Evolutionary conservation across 2,329 filamentous ascomycete genomes (phyloP).

Genomic region (Talaromyces sp.): DNA sequence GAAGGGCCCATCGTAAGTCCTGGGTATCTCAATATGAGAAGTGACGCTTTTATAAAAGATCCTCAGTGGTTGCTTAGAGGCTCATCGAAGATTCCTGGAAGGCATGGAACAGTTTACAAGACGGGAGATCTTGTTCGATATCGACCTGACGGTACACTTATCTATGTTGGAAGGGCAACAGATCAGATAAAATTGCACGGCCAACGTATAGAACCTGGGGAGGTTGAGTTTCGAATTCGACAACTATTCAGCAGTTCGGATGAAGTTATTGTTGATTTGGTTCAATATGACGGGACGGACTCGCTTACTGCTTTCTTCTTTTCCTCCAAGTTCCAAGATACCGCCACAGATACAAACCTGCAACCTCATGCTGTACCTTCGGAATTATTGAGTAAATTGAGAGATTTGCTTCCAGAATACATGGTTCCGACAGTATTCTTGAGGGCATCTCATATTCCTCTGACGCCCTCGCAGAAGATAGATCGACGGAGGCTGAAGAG

Average conservation of each 20-base stretch:
- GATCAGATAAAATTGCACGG: slow-evolving; percentile 14
- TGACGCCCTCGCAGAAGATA: background rate
- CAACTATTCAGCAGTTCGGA: background rate
- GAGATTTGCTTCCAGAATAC: slow-evolving; percentile 23
- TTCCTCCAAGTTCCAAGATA: background rate
- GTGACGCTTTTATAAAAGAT: background rate
- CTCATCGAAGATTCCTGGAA: background rate
- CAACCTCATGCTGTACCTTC: background rate
- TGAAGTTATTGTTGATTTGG: background rate
- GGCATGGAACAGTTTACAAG: background rate
- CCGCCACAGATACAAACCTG: background rate
- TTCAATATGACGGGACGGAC: background rate
- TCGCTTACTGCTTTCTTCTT: background rate
- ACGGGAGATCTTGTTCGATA: slow-evolving; percentile 13
- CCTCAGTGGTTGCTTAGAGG: slow-evolving; percentile 53
- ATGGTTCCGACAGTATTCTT: slow-evolving; percentile 14
- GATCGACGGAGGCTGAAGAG: slow-evolving; percentile 6
- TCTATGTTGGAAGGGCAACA: background rate
- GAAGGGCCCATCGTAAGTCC: slow-evolving; percentile 24
- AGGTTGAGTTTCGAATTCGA: slow-evolving; percentile 4
- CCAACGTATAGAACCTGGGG: slow-evolving; percentile 12
- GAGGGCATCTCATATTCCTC: background rate
- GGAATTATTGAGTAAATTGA: background rate
- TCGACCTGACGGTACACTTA: slow-evolving; percentile 7
- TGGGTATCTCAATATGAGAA: slow-evolving; percentile 27